Conservation (phyloP, 2,329 filamentous ascomycete species). For the Talaromyces sp. region DNA sequence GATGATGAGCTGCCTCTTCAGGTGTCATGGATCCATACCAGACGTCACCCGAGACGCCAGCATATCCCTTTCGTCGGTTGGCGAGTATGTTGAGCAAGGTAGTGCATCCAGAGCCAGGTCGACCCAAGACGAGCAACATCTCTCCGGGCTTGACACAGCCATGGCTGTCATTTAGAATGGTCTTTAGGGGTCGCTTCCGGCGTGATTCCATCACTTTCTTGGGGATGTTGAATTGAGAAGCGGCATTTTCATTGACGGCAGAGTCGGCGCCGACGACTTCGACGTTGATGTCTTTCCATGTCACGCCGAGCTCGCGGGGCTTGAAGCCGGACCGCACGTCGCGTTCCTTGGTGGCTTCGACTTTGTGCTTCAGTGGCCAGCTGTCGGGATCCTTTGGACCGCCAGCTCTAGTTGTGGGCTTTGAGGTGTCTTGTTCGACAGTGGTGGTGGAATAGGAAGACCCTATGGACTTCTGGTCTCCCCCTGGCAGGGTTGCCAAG, state of each 20-base stretch:
- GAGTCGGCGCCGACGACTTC: slow-evolving; percentile 58
- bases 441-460: neutral
- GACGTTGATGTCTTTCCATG: slow-evolving; percentile 62
- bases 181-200: slow-evolving; percentile 56
- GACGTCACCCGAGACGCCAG: slow-evolving; percentile 55
- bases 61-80: slow-evolving; percentile 59
- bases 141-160: slow-evolving; percentile 69
- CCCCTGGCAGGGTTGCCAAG: neutral
- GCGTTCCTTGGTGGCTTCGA: slow-evolving; percentile 42
- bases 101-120: slow-evolving; percentile 67
- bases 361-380: slow-evolving; percentile 48
- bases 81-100: slow-evolving; percentile 66
- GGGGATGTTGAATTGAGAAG: slow-evolving; percentile 56
- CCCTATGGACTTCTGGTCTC: neutral
- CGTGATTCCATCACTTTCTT: slow-evolving; percentile 51
- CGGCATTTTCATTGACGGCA: slow-evolving; percentile 61
- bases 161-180: slow-evolving; percentile 59
- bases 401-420: neutral
- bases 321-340: slow-evolving; percentile 46
- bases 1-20: slow-evolving; percentile 44
- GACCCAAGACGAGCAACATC: slow-evolving; percentile 66
- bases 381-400: slow-evolving; percentile 17
- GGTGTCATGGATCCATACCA: slow-evolving; percentile 48
- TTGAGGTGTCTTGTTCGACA: neutral
- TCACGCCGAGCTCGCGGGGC: slow-evolving; percentile 55